Evolutionary conservation across 148 eudicot species (phyloP).

Genomic region (Diospyros kaki): DNA sequence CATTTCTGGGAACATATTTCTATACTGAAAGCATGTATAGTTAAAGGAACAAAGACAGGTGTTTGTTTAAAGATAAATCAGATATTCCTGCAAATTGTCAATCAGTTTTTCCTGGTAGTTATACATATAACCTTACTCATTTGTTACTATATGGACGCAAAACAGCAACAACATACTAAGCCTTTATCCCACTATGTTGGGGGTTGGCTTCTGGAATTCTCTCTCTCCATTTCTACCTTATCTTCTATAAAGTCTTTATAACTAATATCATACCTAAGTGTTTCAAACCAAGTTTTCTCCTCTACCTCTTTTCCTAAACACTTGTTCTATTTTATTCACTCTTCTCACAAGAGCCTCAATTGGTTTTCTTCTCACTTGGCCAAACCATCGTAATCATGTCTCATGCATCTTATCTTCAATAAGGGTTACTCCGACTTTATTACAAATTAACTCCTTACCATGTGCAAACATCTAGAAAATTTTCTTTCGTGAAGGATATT

Average conservation of each 20-base stretch:
- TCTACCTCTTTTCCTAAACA: too few relatives aligned
- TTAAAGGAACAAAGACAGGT: not conserved
- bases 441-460: not conserved
- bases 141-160: not conserved
- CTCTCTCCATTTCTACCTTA: too few relatives aligned
- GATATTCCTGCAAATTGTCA: not conserved
- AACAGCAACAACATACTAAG: not conserved
- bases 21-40: not conserved
- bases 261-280: too few relatives aligned
- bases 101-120: not conserved
- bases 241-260: too few relatives aligned
- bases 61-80: not conserved
- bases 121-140: not conserved
- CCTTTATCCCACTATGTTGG: too few relatives aligned
- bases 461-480: too few relatives aligned
- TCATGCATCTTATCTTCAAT: not conserved
- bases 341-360: too few relatives aligned
- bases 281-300: too few relatives aligned
- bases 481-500: too few relatives aligned
- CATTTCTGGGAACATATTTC: not conserved
- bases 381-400: not conserved
- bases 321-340: too few relatives aligned
- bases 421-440: not conserved
- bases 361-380: not conserved
- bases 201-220: too few relatives aligned